Base-by-base conservation (phyloP, 768 basidiomycete species). In the Mycena indigotica region DNA sequence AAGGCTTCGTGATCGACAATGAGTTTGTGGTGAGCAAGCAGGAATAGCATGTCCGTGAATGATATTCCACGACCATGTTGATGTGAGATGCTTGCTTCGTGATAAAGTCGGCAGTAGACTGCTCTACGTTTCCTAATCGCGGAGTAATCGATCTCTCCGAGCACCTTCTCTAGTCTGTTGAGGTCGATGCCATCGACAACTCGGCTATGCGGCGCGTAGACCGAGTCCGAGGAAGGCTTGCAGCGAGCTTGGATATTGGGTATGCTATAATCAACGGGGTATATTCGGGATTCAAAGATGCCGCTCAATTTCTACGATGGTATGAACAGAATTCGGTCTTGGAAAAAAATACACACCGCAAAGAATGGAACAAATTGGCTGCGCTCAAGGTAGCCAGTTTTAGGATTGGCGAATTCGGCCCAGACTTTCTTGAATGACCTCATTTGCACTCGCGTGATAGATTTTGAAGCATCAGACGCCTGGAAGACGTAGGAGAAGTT, bases 401-500 rank as follows among this genome's bases (percentile, higher is more conserved):
- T 84, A 8, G 84, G 78, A 56, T 88, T 84, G 23, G 95, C 87
- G 67, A 87, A 92, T 68, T 88, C 83, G 2, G 89, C 87, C 96
- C 96, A 98, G 2, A 91, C 81, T 67, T 93, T 92, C 78, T 98
- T 98, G 82, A 94, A 98, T 1, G 86, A 77, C 29, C 96, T 86
- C 86, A 98, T 96, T 69, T 97, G 89, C 62, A 93, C 90, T 50
- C 96, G 82, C 19, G 88, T 90, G 51, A 98, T 86, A 0, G 87
- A 84, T 60, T 84, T 90, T 17, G 89, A 84, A n/a, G 87, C 87
- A 21, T 87, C 86, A 10, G 90, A 87, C 28, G 88, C 82, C 73
- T 95, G 93, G 75, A 94, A 96, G 6, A 97, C 92, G 70, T 95
- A 97, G 19, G 93, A 92, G 73, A 98, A 98, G 68, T 89, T 95